Percentiles rank a stretch among this genome's conserved stretches.
phyloP scores from a whole-genome alignment of 306 rosid genomes.

The Glycine latifolia region DNA sequence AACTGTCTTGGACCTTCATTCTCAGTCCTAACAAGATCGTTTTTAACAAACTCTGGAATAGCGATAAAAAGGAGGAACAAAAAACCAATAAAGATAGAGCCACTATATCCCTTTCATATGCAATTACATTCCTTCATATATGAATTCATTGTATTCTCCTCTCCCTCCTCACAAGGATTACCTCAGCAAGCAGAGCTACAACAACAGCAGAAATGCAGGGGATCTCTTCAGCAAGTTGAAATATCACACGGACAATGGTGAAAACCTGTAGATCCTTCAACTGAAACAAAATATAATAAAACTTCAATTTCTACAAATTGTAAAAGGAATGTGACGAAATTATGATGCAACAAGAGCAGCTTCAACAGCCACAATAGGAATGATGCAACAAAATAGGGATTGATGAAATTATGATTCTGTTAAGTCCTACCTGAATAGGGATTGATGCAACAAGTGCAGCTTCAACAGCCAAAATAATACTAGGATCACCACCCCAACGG shows the following conservation, averaged over 20 bases:
- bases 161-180: constrained; percentile 40
- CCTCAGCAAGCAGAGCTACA: constrained; percentile 96
- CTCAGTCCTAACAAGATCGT: background rate
- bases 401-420: background rate
- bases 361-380: constrained; percentile 43
- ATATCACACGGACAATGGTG: constrained; percentile 86
- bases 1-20: no score
- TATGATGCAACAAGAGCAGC: background rate
- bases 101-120: background rate
- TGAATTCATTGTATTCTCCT: background rate
- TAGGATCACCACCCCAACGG: constrained; percentile 99
- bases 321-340: constrained; percentile 20
- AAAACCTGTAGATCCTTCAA: constrained; percentile 97
- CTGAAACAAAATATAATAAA: constrained; percentile 57
- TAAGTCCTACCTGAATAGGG: constrained; percentile 82
- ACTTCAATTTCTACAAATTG: constrained; percentile 21
- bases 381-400: background rate
- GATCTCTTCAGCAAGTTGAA: constrained; percentile 98
- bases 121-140: background rate
- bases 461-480: constrained; percentile 89
- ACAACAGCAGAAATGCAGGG: constrained; percentile 99
- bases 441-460: constrained; percentile 98
- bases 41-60: constrained; percentile 11
- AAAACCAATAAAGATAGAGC: background rate
- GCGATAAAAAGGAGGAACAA: background rate